phyloP scores from a whole-genome alignment of 1,284 basidiomycete species.

The Peniophora sp. region DNA sequence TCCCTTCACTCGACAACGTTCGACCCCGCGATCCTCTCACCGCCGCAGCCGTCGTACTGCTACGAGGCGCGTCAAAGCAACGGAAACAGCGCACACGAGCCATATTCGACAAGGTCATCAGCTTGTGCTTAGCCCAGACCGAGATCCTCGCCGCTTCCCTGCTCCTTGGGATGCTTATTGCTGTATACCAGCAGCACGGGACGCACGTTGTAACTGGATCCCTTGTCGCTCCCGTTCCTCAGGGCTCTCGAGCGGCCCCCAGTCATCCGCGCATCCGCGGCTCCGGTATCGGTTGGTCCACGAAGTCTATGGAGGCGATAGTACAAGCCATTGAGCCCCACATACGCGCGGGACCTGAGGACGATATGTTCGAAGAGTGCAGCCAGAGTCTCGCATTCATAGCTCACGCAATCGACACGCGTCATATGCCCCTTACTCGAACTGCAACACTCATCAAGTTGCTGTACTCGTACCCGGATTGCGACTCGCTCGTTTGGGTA shows the following conservation, averaged over 20 bases:
- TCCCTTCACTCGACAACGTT: conserved; percentile 5
- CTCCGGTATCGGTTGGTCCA: background rate
- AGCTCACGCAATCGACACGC: conserved; percentile 40
- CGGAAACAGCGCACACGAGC: conserved; percentile 44
- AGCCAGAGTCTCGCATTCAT: conserved; percentile 58
- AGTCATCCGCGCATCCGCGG: conserved; percentile 4
- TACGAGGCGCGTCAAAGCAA: conserved; percentile 45
- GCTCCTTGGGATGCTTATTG: conserved; percentile 55
- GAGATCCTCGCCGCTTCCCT: conserved; percentile 67
- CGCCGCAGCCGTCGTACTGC: conserved; percentile 43
- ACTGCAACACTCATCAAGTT: conserved; percentile 38
- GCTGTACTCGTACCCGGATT: conserved; percentile 43
- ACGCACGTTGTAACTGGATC: no score
- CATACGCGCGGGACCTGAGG: conserved; percentile 6
- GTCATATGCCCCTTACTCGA: conserved; percentile 34
- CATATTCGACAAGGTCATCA: conserved; percentile 55
- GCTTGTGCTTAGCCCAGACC: conserved; percentile 62
- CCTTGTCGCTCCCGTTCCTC: conserved; percentile 15
- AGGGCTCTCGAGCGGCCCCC: conserved; percentile 16
- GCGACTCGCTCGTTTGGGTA: conserved; percentile 37
- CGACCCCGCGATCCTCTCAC: conserved; percentile 27
- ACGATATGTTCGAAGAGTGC: conserved; percentile 15
- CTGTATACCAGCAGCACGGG: conserved; percentile 44
- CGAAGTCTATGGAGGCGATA: background rate
- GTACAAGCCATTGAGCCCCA: conserved; percentile 1